phyloP scores from a whole-genome alignment of 441 rosid genomes.

The Macaranga tanarius region DNA sequence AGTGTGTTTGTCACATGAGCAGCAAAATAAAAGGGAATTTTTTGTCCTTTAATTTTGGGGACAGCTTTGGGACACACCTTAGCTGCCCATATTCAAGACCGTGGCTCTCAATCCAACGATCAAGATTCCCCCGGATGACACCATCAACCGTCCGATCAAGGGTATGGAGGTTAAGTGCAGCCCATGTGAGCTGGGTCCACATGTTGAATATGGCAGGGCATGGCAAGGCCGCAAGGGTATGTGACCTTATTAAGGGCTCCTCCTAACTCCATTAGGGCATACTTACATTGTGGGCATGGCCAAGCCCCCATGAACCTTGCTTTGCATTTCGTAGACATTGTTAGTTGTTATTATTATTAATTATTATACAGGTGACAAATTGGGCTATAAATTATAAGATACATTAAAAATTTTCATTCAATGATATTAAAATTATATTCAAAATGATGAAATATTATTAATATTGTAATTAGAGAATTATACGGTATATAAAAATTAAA shows the following conservation, averaged over 20 bases:
- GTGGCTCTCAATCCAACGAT: constrained; percentile 29
- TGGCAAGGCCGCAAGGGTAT: background rate
- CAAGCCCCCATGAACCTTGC: background rate
- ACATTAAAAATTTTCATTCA: too few relatives aligned
- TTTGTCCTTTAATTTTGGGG: constrained; percentile 33
- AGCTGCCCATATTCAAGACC: constrained; percentile 31
- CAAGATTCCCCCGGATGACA: background rate
- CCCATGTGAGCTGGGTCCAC: constrained; percentile 38
- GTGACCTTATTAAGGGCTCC: background rate
- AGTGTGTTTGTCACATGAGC: constrained; percentile 35
- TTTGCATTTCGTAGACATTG: background rate
- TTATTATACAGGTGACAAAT: background rate
- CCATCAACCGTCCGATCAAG: constrained; percentile 28
- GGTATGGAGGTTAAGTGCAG: constrained; percentile 4
- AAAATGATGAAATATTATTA: too few relatives aligned
- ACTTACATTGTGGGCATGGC: constrained; percentile 4
- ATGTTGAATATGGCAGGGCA: constrained; percentile 25
- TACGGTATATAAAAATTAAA: too few relatives aligned
- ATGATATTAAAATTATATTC: too few relatives aligned
- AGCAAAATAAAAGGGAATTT: constrained; percentile 23
- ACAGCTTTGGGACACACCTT: constrained; percentile 41
- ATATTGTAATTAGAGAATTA: too few relatives aligned
- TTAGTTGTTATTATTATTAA: background rate
- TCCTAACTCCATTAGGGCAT: background rate
- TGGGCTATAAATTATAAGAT: background rate